Conservation (phyloP, 257 asterid genomes). For the Osmanthus fragrans region DNA sequence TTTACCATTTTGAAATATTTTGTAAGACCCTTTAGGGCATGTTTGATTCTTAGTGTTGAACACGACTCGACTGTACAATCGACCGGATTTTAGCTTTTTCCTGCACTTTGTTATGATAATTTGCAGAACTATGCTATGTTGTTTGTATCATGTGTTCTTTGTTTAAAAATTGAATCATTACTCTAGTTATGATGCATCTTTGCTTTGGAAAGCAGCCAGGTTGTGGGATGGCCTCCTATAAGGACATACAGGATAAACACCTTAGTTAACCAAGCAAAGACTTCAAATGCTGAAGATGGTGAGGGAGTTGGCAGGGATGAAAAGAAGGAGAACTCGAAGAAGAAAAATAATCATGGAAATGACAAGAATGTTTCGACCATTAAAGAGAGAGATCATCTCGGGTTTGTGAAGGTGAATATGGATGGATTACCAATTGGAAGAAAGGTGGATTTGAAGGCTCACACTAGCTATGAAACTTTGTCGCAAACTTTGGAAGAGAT, state of each 20-base stretch:
- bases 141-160: neutral
- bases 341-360: constrained; percentile 63
- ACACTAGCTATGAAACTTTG: constrained; percentile 56
- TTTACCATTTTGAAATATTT: neutral
- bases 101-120: neutral
- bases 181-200: neutral
- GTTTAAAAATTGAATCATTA: neutral
- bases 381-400: constrained; percentile 51
- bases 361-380: constrained; percentile 32
- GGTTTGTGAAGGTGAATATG: constrained; percentile 80
- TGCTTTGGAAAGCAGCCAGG: constrained; percentile 54
- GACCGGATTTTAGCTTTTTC: neutral
- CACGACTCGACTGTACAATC: neutral
- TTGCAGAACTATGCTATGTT: too few species aligned
- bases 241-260: constrained; percentile 74
- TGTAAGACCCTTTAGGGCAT: neutral
- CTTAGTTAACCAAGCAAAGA: constrained; percentile 62
- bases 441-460: constrained; percentile 78
- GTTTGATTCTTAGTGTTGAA: neutral
- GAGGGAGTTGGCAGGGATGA: constrained; percentile 60
- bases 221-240: constrained; percentile 97
- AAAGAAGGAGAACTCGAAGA: constrained; percentile 52
- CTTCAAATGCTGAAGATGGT: constrained; percentile 46
- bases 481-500: constrained; percentile 65
- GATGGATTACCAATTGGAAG: constrained; percentile 86